Conservation (phyloP, 805 yeast genomes). For the Gaillardinia entomophila region DNA sequence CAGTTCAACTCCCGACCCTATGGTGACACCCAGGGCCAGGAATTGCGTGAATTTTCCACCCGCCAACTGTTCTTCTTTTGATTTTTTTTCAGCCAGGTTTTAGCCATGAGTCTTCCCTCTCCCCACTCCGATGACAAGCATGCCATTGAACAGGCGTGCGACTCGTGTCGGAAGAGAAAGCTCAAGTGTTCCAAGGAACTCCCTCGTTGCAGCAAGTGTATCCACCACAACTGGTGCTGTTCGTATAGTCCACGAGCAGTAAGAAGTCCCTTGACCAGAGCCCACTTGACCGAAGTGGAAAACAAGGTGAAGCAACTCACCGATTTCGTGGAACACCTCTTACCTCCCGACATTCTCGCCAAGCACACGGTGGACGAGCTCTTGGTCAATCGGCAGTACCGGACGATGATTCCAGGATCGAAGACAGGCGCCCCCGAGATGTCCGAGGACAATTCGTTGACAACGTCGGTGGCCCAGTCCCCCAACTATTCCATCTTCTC, state of each 20-base stretch:
- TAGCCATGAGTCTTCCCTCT: neutral
- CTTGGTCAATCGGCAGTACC: slow-evolving; percentile 11
- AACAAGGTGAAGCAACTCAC: slow-evolving; percentile 28
- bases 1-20: neutral
- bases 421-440: too few relatives aligned
- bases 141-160: slow-evolving; percentile 61
- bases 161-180: slow-evolving; percentile 76
- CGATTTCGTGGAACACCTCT: slow-evolving; percentile 23
- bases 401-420: slow-evolving; percentile 1
- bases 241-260: slow-evolving; percentile 72
- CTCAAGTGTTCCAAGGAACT: slow-evolving; percentile 73
- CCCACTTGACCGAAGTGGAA: slow-evolving; percentile 74
- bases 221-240: slow-evolving; percentile 68
- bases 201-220: slow-evolving; percentile 74
- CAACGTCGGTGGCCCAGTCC: slow-evolving; percentile 13
- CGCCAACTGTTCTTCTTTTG: neutral
- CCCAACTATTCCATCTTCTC: slow-evolving; percentile 13
- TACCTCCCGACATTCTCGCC: slow-evolving; percentile 15
- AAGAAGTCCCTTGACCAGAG: slow-evolving; percentile 77
- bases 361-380: slow-evolving; percentile 13
- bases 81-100: neutral
- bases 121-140: neutral
- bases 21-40: too few relatives aligned
- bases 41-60: neutral
- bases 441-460: slow-evolving; percentile 1